Conservation (phyloP, 1,284 basidiomycete species). For the Ceratobasidium theobromae region DNA sequence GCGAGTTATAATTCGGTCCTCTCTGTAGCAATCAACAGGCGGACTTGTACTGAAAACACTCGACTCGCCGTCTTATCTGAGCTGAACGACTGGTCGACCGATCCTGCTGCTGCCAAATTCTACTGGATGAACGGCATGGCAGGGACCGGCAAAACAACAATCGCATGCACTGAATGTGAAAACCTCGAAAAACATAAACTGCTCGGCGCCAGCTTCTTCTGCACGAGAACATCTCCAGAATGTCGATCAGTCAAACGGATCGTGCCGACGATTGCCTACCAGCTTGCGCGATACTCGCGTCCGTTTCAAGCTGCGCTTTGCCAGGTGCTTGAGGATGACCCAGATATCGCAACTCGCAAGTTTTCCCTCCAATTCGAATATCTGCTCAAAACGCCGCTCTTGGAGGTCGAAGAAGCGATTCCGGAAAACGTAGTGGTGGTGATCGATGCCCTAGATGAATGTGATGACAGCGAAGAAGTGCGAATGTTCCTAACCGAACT, state of each 20-base stretch:
- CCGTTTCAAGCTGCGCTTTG: neutral
- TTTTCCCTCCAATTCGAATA: neutral
- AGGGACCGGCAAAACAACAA: too few relatives aligned
- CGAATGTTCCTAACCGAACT: neutral
- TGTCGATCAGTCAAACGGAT: neutral
- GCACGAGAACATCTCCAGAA: neutral
- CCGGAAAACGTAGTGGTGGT: neutral
- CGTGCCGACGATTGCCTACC: neutral
- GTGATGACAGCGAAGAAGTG: neutral
- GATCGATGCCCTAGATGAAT: constrained; percentile 2
- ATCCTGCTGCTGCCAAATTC: neutral
- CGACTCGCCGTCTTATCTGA: neutral
- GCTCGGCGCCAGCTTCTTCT: constrained; percentile 2
- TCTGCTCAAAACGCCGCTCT: neutral
- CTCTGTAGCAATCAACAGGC: neutral
- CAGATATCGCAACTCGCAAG: neutral
- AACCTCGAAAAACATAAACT: neutral
- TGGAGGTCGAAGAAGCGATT: neutral
- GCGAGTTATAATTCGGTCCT: neutral
- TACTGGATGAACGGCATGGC: neutral
- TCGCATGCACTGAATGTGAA: too few relatives aligned
- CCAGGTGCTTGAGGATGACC: neutral
- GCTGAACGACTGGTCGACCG: neutral
- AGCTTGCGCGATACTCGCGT: neutral
- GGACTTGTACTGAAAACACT: neutral